Conservation (phyloP, 202 grass and related monocot species). For the Setaria italica region DNA sequence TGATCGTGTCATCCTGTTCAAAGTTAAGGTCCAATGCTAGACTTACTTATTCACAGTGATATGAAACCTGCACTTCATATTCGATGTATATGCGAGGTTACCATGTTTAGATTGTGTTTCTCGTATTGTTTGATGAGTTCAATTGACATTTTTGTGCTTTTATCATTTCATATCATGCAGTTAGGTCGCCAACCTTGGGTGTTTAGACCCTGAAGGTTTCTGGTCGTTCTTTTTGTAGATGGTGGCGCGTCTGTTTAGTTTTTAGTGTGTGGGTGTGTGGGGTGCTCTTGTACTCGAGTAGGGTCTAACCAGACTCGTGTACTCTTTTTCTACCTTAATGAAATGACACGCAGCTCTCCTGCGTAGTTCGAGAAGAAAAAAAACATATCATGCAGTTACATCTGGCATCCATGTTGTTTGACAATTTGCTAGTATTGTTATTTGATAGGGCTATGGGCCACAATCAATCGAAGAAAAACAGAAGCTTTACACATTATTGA, state of each 20-base stretch:
- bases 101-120: conserved; percentile 8
- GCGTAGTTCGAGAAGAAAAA: no score
- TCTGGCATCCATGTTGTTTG: neutral
- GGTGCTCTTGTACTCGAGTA: no score
- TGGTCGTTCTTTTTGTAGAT: no score
- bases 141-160: neutral
- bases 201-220: no score
- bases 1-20: conserved; percentile 2
- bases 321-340: no score
- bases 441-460: conserved; percentile 90
- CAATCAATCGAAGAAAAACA: conserved; percentile 97
- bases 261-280: no score
- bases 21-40: conserved; percentile 10
- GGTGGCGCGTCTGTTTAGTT: no score
- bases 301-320: no score
- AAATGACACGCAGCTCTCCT: no score
- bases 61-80: neutral
- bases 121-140: conserved; percentile 6
- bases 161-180: neutral
- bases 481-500: conserved; percentile 83
- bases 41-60: neutral
- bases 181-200: neutral
- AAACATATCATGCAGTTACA: neutral
- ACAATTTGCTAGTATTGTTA: conserved; percentile 7
- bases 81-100: conserved; percentile 19